Base-by-base conservation (phyloP, 2,329 filamentous ascomycete genomes). In the Paraphaeosphaeria minitans region DNA sequence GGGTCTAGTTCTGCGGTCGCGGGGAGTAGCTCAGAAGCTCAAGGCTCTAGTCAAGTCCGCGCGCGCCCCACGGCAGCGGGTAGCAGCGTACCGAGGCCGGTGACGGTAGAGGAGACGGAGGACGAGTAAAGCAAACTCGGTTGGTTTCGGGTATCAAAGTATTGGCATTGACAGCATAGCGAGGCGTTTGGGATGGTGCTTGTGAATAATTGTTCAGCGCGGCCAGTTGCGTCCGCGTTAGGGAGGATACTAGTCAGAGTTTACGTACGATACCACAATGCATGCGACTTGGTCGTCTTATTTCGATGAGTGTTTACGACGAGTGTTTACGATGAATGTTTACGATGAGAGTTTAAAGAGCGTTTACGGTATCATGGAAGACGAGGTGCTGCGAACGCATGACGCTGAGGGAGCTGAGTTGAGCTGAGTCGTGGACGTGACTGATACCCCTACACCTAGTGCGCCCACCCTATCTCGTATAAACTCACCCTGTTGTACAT, bases 41-140 rank as follows among this genome's bases (percentile, higher is more conserved):
- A 68, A 14, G 27, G 27, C n/a, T n/a, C 27, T 12, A 48, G 12
- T 12, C 45, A 48, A 9, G 16, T 48, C 10, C 24, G 50, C 31
- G 43, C 45, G 13, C 45, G 27, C 16, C 13, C 45, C 7, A 33
- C 45, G 3, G 16, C 7, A 8, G 43, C 22, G 24, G 43, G 43
- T 27, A 46, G 43, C 43, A 46, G 24, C 27, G 43, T 7, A 6
- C 37, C 37, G 4, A n/a, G 37, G 16, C 37, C 68, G 42, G 73
- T 65, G 19, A 74, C 68, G 6, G 67, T 75, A 27, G 74, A 76
- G 52, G 73, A 77, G 54, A 66, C 59, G 14, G 71, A 74, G 37
- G 72, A 75, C 37, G 35, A 64, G 64, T 29, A 71, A 67, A 55
- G 69, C 61, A 59, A 46, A 48, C 42, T n/a, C n/a, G 42, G 57